phyloP scores from a whole-genome alignment of 148 eudicot genomes.

The Linanthus parryae region DNA sequence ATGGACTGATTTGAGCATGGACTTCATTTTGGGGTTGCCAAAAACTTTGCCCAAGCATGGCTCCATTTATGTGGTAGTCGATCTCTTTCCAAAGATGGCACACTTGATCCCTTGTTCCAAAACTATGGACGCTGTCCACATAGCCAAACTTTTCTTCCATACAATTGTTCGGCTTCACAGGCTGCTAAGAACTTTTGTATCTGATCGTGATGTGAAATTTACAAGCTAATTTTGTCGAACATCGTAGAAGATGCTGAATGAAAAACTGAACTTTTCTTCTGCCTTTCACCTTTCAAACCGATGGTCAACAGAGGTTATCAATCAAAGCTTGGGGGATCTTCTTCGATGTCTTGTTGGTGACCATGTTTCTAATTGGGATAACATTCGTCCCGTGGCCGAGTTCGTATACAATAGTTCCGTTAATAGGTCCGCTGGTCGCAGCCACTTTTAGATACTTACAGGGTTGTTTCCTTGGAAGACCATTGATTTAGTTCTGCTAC shows the following conservation, averaged over 20 bases:
- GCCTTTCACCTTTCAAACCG: too few relatives aligned
- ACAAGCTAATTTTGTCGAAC: too few relatives aligned
- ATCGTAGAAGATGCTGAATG: too few relatives aligned
- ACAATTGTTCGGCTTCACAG: not conserved
- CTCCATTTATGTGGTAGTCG: not conserved
- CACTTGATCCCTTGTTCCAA: not conserved
- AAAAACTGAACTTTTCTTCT: too few relatives aligned
- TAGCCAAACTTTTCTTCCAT: not conserved
- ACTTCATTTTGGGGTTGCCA: slow-evolving; percentile 5
- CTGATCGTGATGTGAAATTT: too few relatives aligned
- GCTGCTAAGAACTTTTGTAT: too few relatives aligned
- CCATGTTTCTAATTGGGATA: not conserved
- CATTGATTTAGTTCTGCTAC: too few relatives aligned
- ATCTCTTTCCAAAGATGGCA: slow-evolving; percentile 1
- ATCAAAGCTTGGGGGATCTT: not conserved
- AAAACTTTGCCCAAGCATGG: not conserved
- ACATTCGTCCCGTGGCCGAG: not conserved
- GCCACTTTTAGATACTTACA: too few relatives aligned
- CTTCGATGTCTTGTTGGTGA: not conserved
- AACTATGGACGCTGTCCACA: not conserved
- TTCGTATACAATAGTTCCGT: not conserved
- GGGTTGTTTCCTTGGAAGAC: too few relatives aligned
- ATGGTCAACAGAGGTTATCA: too few relatives aligned
- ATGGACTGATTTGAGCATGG: slow-evolving; percentile 5
- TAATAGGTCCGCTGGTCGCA: not conserved